Evolutionary conservation across 1,284 basidiomycete species (phyloP).

Genomic region (Afroboletus lepidellus): DNA sequence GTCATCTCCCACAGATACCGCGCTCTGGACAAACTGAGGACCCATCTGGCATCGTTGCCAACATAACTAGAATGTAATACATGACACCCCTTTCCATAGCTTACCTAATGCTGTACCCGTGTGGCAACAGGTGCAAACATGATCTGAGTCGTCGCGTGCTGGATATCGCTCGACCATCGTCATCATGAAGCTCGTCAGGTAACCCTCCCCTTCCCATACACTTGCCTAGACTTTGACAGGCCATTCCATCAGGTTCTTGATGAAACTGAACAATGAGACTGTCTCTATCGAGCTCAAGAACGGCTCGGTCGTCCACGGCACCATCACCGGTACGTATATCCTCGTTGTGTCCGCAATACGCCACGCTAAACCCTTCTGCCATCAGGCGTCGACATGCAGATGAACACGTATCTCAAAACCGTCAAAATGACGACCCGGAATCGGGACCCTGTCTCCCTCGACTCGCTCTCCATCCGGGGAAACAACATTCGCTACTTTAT

Average conservation of each 20-base stretch:
- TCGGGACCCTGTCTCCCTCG: constrained; percentile 80
- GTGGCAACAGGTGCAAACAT: constrained; percentile 26
- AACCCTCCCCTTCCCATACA: background rate
- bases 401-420: constrained; percentile 97
- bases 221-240: background rate
- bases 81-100: background rate
- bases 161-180: constrained; percentile 29
- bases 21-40: constrained; percentile 80
- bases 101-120: background rate
- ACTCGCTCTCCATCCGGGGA: constrained; percentile 87
- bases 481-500: constrained; percentile 95
- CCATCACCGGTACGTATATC: constrained; percentile 81
- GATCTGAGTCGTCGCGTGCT: constrained; percentile 8
- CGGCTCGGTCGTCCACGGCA: constrained; percentile 92
- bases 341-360: background rate
- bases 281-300: constrained; percentile 99
- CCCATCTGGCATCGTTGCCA: constrained; percentile 47
- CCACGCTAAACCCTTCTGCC: background rate
- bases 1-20: constrained; percentile 86
- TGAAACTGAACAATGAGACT: constrained; percentile 99
- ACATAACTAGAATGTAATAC: background rate
- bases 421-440: constrained; percentile 94
- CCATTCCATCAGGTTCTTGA: constrained; percentile 75
- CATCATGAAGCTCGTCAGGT: constrained; percentile 55
- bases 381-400: constrained; percentile 91